Evolutionary conservation across 768 basidiomycete genomes (phyloP), one percentile per base, ranked within the genome.

Genomic region (Collybiopsis confluens): DNA sequence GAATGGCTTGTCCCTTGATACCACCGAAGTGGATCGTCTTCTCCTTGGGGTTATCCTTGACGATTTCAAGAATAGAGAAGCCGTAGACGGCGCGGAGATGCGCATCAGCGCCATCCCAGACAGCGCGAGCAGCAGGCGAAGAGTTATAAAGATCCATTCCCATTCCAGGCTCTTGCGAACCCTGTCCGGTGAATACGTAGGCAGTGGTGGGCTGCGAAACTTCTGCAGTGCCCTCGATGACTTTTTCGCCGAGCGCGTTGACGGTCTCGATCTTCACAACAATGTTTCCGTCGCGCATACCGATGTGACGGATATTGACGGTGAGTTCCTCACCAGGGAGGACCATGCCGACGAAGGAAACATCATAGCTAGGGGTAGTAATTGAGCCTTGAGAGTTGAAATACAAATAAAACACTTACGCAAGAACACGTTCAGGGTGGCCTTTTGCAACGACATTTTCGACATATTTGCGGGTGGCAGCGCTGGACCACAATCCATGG

Each of bases 1-100:
- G 90, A 59, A 98, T 98, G 2, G 87, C 95, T 67, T 98, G 96
- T 37, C 97, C 97, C 73, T 98, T 98, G 70, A 98, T 91, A 67
- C 97, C 97, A 76, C 97, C 97, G 60, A 99, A 99, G 70, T 99
- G 96, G 61, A 99, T 88, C 0, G 94, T 99, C 77, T 98, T 93
- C 70, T 90, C 86, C 78, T 94, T 97, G 18, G 96, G 95, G 68
- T 98, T 98, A 68, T 95, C 89, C 74, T 95, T 96, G 70, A 99
- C 96, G 61, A 99, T 97, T 68, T 99, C 95, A 63, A 98, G 77
- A 67, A 99, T 98, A 4, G 96, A 98, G 77, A 99, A 99, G 42
- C 97, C 97, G 63, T 99, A 98, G 4, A 95, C 92, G 24, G 91
- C 87, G 44, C 89, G 86, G 47, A 99, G 77, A 68, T 99, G 96